Evolutionary conservation across 805 yeast species (phyloP).

Genomic region (Candida sphagnicola): DNA sequence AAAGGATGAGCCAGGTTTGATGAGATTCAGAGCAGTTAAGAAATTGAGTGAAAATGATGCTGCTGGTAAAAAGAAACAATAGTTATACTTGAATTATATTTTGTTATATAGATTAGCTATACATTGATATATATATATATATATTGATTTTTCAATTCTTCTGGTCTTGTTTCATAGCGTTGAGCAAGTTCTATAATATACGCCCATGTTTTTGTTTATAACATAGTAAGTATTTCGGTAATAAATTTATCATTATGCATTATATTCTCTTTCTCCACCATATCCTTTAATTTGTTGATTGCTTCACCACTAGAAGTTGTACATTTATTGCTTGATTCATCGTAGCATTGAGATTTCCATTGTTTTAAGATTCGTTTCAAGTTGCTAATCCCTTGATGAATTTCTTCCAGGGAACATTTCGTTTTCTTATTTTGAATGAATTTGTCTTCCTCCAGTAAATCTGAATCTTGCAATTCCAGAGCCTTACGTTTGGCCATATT

Average conservation of each 20-base stretch:
- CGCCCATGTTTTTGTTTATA: slow-evolving; percentile 10
- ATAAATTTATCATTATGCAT: slow-evolving; percentile 39
- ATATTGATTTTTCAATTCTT: not conserved
- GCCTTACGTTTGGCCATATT: slow-evolving; percentile 96
- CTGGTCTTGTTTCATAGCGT: not conserved
- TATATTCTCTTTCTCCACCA: slow-evolving; percentile 20
- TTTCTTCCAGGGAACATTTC: slow-evolving; percentile 50
- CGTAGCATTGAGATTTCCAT: slow-evolving; percentile 50
- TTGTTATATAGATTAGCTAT: not conserved
- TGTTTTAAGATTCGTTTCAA: slow-evolving; percentile 45
- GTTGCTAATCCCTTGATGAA: slow-evolving; percentile 49
- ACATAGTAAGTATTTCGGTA: slow-evolving; percentile 41
- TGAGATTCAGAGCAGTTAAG: slow-evolving; percentile 13
- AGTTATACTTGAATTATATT: not conserved
- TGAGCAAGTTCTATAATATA: not conserved
- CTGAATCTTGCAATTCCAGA: slow-evolving; percentile 67
- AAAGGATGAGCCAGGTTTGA: slow-evolving; percentile 23
- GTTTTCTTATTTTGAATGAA: slow-evolving; percentile 45
- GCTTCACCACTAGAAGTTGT: slow-evolving; percentile 35
- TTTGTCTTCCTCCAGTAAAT: slow-evolving; percentile 29
- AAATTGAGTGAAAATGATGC: slow-evolving; percentile 13
- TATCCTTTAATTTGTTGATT: slow-evolving; percentile 30
- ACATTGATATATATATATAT: slow-evolving; percentile 3
- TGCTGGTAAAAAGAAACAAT: slow-evolving; percentile 4
- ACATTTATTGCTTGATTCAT: slow-evolving; percentile 15